A percentile compares a stretch with the other conserved stretches of the same genome.
Evolutionary conservation across 371 early-diverging fungal genomes (phyloP).

Genomic region (Thermomucor indicae-seudaticae): DNA sequence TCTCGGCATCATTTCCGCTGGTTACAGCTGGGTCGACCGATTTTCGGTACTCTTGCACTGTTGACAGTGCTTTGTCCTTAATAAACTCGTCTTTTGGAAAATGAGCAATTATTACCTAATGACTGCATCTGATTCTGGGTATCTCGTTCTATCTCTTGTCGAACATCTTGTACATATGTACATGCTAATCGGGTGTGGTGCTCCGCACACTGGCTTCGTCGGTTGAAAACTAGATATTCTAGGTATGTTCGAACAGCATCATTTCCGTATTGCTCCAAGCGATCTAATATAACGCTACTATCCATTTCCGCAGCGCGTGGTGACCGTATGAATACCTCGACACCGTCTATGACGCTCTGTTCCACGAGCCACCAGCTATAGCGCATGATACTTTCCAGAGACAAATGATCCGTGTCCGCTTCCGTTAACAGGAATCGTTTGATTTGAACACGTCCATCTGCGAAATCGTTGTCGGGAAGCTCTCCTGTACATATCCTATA

Average conservation of each 20-base stretch:
- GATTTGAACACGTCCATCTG: constrained; percentile 44
- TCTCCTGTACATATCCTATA: constrained; percentile 51
- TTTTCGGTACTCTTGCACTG: constrained; percentile 22
- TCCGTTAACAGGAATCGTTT: constrained; percentile 38
- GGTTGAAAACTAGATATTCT: constrained; percentile 52
- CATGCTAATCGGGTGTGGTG: constrained; percentile 53
- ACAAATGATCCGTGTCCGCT: constrained; percentile 23
- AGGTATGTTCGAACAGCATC: constrained; percentile 44
- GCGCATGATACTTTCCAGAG: constrained; percentile 38
- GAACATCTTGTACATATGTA: constrained; percentile 47
- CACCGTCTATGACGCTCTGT: constrained; percentile 42
- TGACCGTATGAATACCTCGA: constrained; percentile 45
- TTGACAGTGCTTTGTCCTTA: not conserved
- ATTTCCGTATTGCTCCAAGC: constrained; percentile 36
- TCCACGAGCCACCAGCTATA: constrained; percentile 62
- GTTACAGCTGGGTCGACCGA: not conserved
- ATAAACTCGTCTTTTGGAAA: not conserved
- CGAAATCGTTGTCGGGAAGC: constrained; percentile 50
- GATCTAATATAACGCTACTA: constrained; percentile 41
- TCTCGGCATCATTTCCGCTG: not conserved
- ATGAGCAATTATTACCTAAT: not conserved
- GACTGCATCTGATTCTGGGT: constrained; percentile 4
- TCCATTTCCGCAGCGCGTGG: constrained; percentile 54
- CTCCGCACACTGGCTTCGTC: constrained; percentile 42
- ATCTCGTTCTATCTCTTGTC: constrained; percentile 15